phyloP scores from a whole-genome alignment of 2,329 filamentous ascomycete genomes.

The Ilyonectria sp. region DNA sequence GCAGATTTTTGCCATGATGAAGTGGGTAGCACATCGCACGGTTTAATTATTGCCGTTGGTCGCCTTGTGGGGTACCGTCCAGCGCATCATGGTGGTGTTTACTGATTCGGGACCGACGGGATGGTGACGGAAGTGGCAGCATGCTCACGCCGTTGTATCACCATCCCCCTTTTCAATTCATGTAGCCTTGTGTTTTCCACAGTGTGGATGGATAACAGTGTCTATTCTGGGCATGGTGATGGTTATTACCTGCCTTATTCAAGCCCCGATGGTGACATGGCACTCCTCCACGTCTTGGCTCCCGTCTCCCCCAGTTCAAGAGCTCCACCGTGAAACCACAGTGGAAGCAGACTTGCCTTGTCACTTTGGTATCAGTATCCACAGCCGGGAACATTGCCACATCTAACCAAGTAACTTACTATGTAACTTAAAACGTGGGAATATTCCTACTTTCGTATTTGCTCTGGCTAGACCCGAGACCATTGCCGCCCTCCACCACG shows the following conservation, averaged over 20 bases:
- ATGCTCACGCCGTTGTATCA: not conserved
- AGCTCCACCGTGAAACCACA: no score
- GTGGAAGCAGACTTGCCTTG: not conserved
- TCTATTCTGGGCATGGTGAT: not conserved
- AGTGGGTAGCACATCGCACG: slow-evolving; percentile 36
- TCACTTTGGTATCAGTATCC: not conserved
- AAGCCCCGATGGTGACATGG: not conserved
- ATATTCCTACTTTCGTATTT: no score
- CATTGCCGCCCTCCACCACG: no score
- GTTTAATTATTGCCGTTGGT: slow-evolving; percentile 12
- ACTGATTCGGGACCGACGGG: not conserved
- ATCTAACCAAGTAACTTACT: no score
- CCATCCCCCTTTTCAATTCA: not conserved
- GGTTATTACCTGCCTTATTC: not conserved
- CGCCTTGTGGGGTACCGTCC: slow-evolving; percentile 12
- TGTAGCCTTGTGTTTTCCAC: not conserved
- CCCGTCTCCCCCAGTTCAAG: no score
- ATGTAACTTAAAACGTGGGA: no score
- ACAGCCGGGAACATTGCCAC: no score
- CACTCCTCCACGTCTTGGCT: not conserved
- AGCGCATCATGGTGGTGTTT: not conserved
- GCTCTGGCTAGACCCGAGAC: no score
- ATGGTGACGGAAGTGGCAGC: not conserved
- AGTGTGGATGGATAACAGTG: not conserved
- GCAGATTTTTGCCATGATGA: slow-evolving; percentile 46